These are phyloP conservation scores for Hymenoscyphus infarciens DNA, from an alignment of 2,329 filamentous ascomycete species.

Conservation along the genomic window DNA sequence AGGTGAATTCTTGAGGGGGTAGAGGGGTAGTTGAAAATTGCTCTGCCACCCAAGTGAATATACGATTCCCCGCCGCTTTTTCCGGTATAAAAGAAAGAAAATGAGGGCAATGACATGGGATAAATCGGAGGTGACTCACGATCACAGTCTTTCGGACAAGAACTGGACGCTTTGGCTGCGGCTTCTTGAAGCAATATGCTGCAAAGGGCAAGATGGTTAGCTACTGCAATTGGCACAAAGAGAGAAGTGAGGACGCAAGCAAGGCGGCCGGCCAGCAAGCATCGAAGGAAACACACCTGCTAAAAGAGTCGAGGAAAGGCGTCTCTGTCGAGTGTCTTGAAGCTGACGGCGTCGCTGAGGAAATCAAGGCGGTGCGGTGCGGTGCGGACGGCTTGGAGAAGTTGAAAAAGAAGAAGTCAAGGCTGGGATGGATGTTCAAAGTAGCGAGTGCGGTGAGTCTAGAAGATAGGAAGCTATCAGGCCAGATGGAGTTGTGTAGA, in stretches of 20 bases:
- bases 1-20: slow-evolving; percentile 7
- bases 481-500: slow-evolving; percentile 34
- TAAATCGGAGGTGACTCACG: slow-evolving; percentile 20
- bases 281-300: slow-evolving; percentile 21
- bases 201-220: slow-evolving; percentile 16
- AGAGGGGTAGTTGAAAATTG: slow-evolving; percentile 3
- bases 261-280: neutral
- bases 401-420: slow-evolving; percentile 13
- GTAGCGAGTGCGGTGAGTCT: slow-evolving; percentile 34
- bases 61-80: neutral
- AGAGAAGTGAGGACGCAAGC: neutral
- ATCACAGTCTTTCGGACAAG: slow-evolving; percentile 26
- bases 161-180: slow-evolving; percentile 18
- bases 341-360: neutral
- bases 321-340: neutral
- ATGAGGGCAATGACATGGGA: neutral
- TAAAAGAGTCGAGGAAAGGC: slow-evolving; percentile 14
- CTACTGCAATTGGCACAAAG: slow-evolving; percentile 5
- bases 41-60: slow-evolving; percentile 1
- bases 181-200: slow-evolving; percentile 22
- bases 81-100: neutral
- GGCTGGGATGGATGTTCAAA: slow-evolving; percentile 25
- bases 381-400: neutral
- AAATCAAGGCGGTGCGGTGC: neutral
- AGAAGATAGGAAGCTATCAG: slow-evolving; percentile 38